Evolutionary conservation across 495 filamentous ascomycete species (phyloP).

Genomic region (Aspergillus mulundensis): DNA sequence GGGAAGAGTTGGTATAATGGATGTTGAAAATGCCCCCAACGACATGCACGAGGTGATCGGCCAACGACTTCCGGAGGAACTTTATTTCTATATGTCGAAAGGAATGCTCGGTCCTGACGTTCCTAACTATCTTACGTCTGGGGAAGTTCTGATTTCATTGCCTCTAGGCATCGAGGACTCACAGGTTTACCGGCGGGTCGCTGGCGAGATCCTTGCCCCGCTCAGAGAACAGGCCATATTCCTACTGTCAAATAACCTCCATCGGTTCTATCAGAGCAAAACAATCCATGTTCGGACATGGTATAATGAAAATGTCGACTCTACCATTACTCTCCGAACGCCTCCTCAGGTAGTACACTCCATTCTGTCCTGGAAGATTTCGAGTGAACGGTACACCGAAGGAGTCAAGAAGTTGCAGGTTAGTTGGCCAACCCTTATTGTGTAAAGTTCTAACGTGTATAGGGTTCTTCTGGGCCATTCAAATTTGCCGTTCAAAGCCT

Average conservation of each 20-base stretch:
- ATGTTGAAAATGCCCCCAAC: conserved; percentile 62
- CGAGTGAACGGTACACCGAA: conserved; percentile 44
- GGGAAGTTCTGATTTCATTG: conserved; percentile 67
- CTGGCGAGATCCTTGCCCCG: conserved; percentile 64
- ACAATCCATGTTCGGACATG: conserved; percentile 73
- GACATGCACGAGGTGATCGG: conserved; percentile 89
- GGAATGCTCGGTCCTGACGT: conserved; percentile 76
- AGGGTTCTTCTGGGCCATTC: conserved; percentile 35
- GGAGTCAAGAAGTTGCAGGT: conserved; percentile 38
- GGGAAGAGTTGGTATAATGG: conserved; percentile 69
- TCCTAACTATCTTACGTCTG: conserved; percentile 73
- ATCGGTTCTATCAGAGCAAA: conserved; percentile 75
- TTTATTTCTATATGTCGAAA: conserved; percentile 85
- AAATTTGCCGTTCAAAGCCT: conserved; percentile 52
- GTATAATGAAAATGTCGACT: conserved; percentile 70
- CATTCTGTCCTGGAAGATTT: conserved; percentile 72
- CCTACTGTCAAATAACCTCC: conserved; percentile 69
- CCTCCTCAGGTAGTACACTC: conserved; percentile 55
- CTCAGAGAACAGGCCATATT: conserved; percentile 71
- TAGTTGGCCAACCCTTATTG: conserved; percentile 1
- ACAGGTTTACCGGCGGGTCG: conserved; percentile 73
- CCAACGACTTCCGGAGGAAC: conserved; percentile 81
- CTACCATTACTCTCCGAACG: conserved; percentile 62
- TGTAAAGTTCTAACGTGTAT: neutral
- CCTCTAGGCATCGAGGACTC: conserved; percentile 80